These are phyloP conservation scores for Wickerhamiella dianesei DNA, from an alignment of 805 yeast genomes.

Conservation along the genomic window DNA sequence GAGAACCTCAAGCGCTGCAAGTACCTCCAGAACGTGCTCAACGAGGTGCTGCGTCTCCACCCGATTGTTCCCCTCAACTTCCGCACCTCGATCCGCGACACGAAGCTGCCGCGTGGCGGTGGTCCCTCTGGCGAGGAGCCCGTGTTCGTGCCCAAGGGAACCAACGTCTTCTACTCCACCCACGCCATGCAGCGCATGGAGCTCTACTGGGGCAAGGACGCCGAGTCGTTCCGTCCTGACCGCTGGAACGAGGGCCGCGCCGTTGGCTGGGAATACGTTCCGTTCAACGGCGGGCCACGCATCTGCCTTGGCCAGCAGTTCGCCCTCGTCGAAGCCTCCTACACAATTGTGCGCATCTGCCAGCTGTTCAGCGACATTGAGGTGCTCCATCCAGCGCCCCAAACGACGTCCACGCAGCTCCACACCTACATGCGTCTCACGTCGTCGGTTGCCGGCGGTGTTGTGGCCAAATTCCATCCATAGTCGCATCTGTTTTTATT, in stretches of 20 bases:
- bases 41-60: conserved; percentile 37
- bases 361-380: conserved; percentile 23
- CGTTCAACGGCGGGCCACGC: conserved; percentile 44
- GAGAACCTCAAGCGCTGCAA: conserved; percentile 38
- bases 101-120: conserved; percentile 40
- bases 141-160: conserved; percentile 33
- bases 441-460: conserved; percentile 18
- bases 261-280: conserved; percentile 37
- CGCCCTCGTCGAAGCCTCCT: conserved; percentile 40
- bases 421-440: conserved; percentile 16
- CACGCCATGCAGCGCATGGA: conserved; percentile 33
- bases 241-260: conserved; percentile 32
- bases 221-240: conserved; percentile 34
- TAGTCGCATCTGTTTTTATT: neutral
- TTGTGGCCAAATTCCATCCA: conserved; percentile 9
- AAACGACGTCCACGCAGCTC: conserved; percentile 4
- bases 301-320: conserved; percentile 45
- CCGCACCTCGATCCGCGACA: conserved; percentile 34
- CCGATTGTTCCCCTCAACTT: conserved; percentile 40
- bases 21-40: conserved; percentile 35
- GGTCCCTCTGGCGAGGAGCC: conserved; percentile 31
- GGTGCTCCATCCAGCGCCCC: conserved; percentile 11
- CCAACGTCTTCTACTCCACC: conserved; percentile 29
- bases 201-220: conserved; percentile 33
- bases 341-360: conserved; percentile 30